A percentile compares a stretch with the other conserved stretches of the same genome.
These are phyloP conservation scores for Kluyveromyces sp. DNA, from an alignment of 1,139 yeast species.

Conservation along the genomic window DNA sequence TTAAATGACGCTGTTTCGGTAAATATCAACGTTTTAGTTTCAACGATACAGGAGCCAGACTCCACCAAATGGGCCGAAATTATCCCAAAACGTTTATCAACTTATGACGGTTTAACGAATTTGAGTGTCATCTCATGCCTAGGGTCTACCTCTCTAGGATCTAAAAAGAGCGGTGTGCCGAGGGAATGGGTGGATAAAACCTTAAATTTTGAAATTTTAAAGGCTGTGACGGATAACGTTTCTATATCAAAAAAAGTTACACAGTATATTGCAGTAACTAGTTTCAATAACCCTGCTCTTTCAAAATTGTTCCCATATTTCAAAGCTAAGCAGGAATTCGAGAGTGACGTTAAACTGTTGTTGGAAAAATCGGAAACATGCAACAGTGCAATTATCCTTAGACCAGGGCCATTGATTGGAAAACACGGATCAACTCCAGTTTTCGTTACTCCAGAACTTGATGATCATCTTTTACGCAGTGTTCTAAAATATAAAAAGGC, in stretches of 20 bases:
- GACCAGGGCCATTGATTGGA: conserved; percentile 32
- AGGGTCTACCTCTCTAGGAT: conserved; percentile 7
- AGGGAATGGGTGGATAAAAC: conserved; percentile 17
- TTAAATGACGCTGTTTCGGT: not conserved
- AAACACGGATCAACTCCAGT: conserved; percentile 9
- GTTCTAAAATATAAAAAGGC: conserved; percentile 5
- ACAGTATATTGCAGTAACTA: conserved; percentile 20
- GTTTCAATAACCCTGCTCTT: conserved; percentile 24
- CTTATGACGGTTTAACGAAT: not conserved
- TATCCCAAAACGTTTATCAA: not conserved
- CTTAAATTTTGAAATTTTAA: conserved; percentile 14
- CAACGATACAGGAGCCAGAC: not conserved
- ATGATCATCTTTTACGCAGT: not conserved
- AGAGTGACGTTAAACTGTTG: conserved; percentile 18
- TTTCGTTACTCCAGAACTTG: conserved; percentile 2
- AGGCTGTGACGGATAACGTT: conserved; percentile 11
- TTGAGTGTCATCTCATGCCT: conserved; percentile 7
- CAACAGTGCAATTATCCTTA: conserved; percentile 17
- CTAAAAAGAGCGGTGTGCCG: conserved; percentile 5
- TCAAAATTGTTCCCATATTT: conserved; percentile 24
- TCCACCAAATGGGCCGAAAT: not conserved
- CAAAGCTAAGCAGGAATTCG: conserved; percentile 18
- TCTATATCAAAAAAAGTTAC: conserved; percentile 8
- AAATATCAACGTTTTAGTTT: not conserved
- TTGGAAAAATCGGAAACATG: conserved; percentile 13